Percentiles rank a stretch among this genome's conserved stretches.
Evolutionary conservation across 2,329 filamentous ascomycete species (phyloP).

Genomic region (Alternaria triticimaculans): DNA sequence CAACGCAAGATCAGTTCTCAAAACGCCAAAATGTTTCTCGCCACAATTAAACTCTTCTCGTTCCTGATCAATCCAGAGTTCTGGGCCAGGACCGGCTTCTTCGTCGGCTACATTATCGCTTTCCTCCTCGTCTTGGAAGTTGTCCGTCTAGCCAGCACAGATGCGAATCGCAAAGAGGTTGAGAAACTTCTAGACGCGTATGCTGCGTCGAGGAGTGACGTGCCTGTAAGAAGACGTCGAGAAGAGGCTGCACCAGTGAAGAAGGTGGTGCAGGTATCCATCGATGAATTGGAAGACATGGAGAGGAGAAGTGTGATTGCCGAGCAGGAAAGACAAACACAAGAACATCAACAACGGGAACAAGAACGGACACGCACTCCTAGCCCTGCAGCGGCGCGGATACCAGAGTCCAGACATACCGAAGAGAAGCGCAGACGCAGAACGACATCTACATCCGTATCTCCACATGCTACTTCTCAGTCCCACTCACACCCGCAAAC

Average conservation of each 20-base stretch:
- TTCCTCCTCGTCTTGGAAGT: slow-evolving; percentile 33
- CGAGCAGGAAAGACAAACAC: background rate
- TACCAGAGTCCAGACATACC: slow-evolving; percentile 1
- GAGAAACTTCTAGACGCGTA: slow-evolving; percentile 32
- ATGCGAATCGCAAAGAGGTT: slow-evolving; percentile 31
- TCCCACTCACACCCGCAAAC: background rate
- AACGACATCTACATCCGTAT: background rate
- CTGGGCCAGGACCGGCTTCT: slow-evolving; percentile 27
- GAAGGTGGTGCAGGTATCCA: background rate
- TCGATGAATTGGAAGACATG: slow-evolving; percentile 10
- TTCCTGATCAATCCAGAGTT: slow-evolving; percentile 21
- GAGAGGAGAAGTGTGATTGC: background rate
- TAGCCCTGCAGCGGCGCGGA: slow-evolving; percentile 10
- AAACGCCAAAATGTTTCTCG: background rate
- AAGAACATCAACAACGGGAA: background rate
- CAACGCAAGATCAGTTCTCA: background rate
- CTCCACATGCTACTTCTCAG: background rate
- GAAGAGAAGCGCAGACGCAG: slow-evolving; percentile 12
- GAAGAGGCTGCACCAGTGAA: background rate
- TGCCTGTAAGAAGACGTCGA: background rate
- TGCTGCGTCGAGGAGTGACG: slow-evolving; percentile 11
- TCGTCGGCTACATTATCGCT: slow-evolving; percentile 30
- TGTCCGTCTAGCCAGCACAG: slow-evolving; percentile 26
- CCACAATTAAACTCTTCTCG: slow-evolving; percentile 7
- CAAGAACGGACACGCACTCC: slow-evolving; percentile 4